Evolutionary conservation across 371 early-diverging fungal genomes (phyloP).

Genomic region (Mucor mucedo): DNA sequence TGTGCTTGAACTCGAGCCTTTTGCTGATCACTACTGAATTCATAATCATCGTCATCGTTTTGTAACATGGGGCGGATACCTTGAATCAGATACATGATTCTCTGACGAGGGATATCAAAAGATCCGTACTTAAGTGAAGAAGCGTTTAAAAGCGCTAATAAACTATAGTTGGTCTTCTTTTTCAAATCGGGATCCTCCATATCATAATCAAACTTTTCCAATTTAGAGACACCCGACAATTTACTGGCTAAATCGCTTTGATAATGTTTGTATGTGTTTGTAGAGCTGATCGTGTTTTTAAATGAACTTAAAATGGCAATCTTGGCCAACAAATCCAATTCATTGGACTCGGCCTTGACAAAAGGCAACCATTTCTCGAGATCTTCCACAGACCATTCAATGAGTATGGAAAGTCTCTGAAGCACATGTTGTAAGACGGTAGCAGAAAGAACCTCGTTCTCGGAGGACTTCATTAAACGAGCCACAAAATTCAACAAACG

Average conservation of each 20-base stretch:
- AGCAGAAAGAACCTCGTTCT: conserved; percentile 7
- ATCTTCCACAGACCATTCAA: conserved; percentile 21
- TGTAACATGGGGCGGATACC: conserved; percentile 50
- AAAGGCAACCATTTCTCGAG: conserved; percentile 36
- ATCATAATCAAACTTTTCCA: conserved; percentile 33
- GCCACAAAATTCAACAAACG: conserved; percentile 13
- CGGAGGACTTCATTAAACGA: conserved; percentile 5
- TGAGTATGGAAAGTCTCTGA: conserved; percentile 13
- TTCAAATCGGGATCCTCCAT: conserved; percentile 23
- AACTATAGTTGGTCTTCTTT: conserved; percentile 29
- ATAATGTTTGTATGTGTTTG: conserved; percentile 29
- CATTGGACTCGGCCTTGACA: conserved; percentile 34
- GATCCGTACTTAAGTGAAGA: conserved; percentile 37
- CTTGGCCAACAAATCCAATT: conserved; percentile 36
- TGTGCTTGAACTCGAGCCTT: conserved; percentile 40
- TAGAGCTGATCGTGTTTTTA: conserved; percentile 29
- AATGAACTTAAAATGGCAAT: conserved; percentile 38
- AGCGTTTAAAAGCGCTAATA: conserved; percentile 40
- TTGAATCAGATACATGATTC: conserved; percentile 53
- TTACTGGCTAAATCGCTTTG: conserved; percentile 51
- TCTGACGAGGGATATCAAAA: conserved; percentile 53
- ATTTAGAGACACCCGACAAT: conserved; percentile 32
- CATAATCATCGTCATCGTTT: conserved; percentile 1
- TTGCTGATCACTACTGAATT: conserved; percentile 17
- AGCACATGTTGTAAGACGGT: conserved; percentile 24